Evolutionary conservation across 352 stramenopile species (phyloP).

Genomic region (Aphanomyces stellatus): DNA sequence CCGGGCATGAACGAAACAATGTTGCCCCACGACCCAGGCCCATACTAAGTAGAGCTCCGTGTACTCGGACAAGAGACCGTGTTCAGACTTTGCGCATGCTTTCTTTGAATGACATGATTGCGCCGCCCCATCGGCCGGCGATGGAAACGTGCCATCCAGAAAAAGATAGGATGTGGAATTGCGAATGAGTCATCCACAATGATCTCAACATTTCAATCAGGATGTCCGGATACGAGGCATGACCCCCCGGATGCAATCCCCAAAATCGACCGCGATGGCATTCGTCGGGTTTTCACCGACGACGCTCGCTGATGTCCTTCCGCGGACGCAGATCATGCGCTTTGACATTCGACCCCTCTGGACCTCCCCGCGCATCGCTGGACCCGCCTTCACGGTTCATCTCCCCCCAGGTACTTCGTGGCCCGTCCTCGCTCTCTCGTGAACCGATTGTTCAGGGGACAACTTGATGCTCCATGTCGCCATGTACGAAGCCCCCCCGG

Average conservation of each 20-base stretch:
- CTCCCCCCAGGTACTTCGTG: conserved; percentile 8
- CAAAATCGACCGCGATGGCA: not conserved
- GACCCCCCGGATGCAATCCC: too few relatives aligned
- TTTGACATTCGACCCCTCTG: conserved; percentile 17
- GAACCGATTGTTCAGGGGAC: not conserved
- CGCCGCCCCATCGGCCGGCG: too few relatives aligned
- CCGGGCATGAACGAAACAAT: not conserved
- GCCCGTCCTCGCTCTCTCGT: not conserved
- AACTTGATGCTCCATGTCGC: conserved; percentile 21
- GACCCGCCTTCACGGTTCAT: conserved; percentile 11
- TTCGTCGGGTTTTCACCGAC: conserved; percentile 12
- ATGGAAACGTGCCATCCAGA: too few relatives aligned
- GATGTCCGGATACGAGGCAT: too few relatives aligned
- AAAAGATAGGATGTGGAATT: too few relatives aligned
- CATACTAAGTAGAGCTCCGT: too few relatives aligned
- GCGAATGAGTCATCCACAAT: too few relatives aligned
- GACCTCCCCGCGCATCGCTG: conserved; percentile 10
- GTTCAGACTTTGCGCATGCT: too few relatives aligned
- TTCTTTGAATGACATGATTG: too few relatives aligned
- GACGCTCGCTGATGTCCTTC: conserved; percentile 15
- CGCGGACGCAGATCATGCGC: conserved; percentile 8
- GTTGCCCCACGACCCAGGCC: too few relatives aligned
- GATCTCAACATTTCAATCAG: too few relatives aligned
- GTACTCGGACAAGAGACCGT: too few relatives aligned
- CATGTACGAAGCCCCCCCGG: conserved; percentile 16